A percentile compares a stretch with the other conserved stretches of the same genome.
These are phyloP conservation scores for Calonectria crousiana DNA, from an alignment of 2,329 filamentous ascomycete species.

Conservation along the genomic window DNA sequence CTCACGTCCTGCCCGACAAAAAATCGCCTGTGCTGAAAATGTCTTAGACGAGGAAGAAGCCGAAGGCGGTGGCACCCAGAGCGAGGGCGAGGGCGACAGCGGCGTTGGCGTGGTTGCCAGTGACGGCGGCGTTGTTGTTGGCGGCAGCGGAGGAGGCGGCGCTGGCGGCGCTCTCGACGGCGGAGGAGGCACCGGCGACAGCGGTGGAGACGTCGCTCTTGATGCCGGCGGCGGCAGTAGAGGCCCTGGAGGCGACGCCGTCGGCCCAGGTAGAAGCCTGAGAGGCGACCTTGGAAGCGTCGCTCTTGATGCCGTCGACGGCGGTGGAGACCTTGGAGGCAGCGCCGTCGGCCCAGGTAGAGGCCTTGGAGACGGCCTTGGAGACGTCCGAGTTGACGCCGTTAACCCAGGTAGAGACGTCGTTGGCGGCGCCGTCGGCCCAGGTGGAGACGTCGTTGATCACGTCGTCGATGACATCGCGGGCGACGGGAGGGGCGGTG, in stretches of 20 bases:
- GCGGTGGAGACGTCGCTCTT: slow-evolving; percentile 21
- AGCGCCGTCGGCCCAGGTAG: slow-evolving; percentile 11
- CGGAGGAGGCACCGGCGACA: slow-evolving; percentile 23
- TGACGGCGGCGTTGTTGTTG: background rate
- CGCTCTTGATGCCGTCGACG: too few species aligned
- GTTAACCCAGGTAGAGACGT: slow-evolving; percentile 16
- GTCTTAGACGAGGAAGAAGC: slow-evolving; percentile 38
- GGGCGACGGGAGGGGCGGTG: slow-evolving; percentile 24
- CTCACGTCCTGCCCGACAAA: background rate
- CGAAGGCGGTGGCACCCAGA: slow-evolving; percentile 41
- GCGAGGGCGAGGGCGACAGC: slow-evolving; percentile 34
- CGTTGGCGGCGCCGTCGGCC: slow-evolving; percentile 11
- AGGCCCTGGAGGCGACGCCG: background rate
- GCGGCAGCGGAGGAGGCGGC: slow-evolving; percentile 27
- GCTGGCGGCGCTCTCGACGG: slow-evolving; percentile 24
- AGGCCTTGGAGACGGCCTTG: slow-evolving; percentile 14
- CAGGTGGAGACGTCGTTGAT: slow-evolving; percentile 28
- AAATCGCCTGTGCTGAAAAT: background rate
- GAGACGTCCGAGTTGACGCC: background rate
- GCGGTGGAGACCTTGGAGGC: slow-evolving; percentile 4
- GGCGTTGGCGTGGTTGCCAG: slow-evolving; percentile 30
- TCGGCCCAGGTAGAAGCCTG: slow-evolving; percentile 13
- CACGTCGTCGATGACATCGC: slow-evolving; percentile 28
- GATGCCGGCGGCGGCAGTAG: slow-evolving; percentile 3
- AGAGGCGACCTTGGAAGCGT: slow-evolving; percentile 1